A percentile compares a stretch with the other conserved stretches of the same genome.
phyloP scores from a whole-genome alignment of 2,329 filamentous ascomycete genomes.

The Elsinoe batatas region DNA sequence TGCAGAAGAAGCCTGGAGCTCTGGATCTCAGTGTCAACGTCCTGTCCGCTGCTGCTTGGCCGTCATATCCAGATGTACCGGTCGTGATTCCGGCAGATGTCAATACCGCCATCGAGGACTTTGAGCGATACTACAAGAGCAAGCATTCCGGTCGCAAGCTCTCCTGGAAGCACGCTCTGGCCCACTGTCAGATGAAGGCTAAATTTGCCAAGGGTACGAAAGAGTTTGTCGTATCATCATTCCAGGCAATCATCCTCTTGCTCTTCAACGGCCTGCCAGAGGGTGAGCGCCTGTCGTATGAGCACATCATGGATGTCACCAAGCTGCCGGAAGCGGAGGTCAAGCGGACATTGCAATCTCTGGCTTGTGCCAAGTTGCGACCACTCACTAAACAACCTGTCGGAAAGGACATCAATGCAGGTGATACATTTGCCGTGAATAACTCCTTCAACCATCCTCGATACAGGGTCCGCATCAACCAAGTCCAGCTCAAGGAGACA shows the following conservation, averaged over 20 bases:
- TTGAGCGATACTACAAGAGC: conserved; percentile 74
- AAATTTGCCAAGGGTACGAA: conserved; percentile 71
- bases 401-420: conserved; percentile 60
- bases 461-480: conserved; percentile 94
- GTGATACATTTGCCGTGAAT: conserved; percentile 82
- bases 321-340: conserved; percentile 68
- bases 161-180: conserved; percentile 87
- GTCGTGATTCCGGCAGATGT: conserved; percentile 70
- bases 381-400: conserved; percentile 80
- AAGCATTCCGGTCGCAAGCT: conserved; percentile 85
- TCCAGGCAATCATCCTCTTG: conserved; percentile 82
- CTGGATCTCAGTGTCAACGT: conserved; percentile 80
- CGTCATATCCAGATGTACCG: conserved; percentile 69
- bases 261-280: conserved; percentile 68
- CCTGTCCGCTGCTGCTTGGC: conserved; percentile 87
- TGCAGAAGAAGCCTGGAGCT: conserved; percentile 40
- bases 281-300: conserved; percentile 60
- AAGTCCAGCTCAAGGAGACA: conserved; percentile 94
- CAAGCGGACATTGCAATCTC: conserved; percentile 81
- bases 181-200: conserved; percentile 77
- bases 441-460: conserved; percentile 66
- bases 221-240: conserved; percentile 81
- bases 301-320: conserved; percentile 63
- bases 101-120: conserved; percentile 64
- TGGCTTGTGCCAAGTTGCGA: conserved; percentile 81